Conservation (phyloP, 148 eudicot genomes). For the Rheum nobile region DNA sequence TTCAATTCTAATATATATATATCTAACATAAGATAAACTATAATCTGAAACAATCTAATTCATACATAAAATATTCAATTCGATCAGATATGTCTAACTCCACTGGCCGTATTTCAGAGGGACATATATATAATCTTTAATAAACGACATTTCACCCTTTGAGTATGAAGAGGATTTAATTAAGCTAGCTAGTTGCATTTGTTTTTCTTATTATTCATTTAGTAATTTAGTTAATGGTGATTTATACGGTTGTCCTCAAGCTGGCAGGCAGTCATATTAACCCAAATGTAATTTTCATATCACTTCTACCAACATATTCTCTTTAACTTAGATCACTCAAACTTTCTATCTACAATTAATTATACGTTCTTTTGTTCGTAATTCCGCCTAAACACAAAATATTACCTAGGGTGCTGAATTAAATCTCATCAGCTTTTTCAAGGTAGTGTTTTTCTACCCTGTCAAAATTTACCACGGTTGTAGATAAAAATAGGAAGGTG, state of each 20-base stretch:
- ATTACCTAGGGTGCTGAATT: background rate
- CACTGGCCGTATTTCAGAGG: too few relatives aligned
- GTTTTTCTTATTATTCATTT: background rate
- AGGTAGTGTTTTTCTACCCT: background rate
- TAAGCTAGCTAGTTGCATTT: background rate
- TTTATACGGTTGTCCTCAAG: conserved; percentile 1
- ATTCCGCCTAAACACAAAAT: background rate
- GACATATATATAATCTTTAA: background rate
- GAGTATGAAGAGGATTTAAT: background rate
- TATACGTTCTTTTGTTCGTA: background rate
- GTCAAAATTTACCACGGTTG: background rate
- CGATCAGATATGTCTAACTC: too few relatives aligned
- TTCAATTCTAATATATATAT: background rate
- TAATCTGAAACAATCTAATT: background rate
- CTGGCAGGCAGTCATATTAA: background rate
- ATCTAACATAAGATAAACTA: too few relatives aligned
- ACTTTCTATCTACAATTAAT: background rate
- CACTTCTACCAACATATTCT: background rate
- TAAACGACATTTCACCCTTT: background rate
- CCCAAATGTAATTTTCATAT: background rate
- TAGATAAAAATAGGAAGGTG: background rate
- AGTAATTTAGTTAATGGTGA: background rate
- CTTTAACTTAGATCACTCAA: background rate
- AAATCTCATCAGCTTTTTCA: background rate
- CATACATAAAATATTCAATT: too few relatives aligned